These are phyloP conservation scores for Didymosphaeria variabile DNA, from an alignment of 2,329 filamentous ascomycete species.

Conservation along the genomic window DNA sequence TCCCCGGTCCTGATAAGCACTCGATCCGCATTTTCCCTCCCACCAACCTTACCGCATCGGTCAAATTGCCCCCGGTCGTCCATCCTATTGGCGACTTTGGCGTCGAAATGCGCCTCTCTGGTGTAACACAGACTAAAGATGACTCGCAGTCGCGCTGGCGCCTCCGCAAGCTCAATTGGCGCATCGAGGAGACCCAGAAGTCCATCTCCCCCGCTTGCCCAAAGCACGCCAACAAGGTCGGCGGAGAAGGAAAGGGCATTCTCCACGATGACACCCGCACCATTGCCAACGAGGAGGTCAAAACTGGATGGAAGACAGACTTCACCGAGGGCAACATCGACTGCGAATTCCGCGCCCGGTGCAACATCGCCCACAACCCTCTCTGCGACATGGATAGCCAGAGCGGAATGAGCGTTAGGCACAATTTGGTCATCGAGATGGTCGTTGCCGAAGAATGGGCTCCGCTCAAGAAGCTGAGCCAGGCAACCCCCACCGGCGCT, in stretches of 20 bases:
- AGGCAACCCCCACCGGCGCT: slow-evolving; percentile 85
- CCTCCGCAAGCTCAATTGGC: slow-evolving; percentile 90
- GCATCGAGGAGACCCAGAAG: slow-evolving; percentile 86
- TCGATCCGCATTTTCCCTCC: slow-evolving; percentile 95
- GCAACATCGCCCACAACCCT: slow-evolving; percentile 69
- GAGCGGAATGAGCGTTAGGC: slow-evolving; percentile 80
- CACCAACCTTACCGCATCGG: slow-evolving; percentile 88
- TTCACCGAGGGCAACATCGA: slow-evolving; percentile 79
- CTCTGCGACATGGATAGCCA: slow-evolving; percentile 80
- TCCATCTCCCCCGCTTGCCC: slow-evolving; percentile 81
- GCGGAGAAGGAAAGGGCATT: slow-evolving; percentile 73
- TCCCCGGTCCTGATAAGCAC: slow-evolving; percentile 82
- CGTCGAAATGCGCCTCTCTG: slow-evolving; percentile 82
- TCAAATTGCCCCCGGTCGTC: slow-evolving; percentile 82
- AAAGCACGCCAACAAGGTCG: slow-evolving; percentile 74
- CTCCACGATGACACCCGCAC: slow-evolving; percentile 78
- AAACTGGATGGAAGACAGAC: slow-evolving; percentile 89
- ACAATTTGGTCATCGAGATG: slow-evolving; percentile 90
- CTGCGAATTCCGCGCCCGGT: slow-evolving; percentile 76
- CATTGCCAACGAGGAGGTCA: slow-evolving; percentile 82
- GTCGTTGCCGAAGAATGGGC: slow-evolving; percentile 92
- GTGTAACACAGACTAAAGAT: slow-evolving; percentile 76
- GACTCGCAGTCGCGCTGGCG: slow-evolving; percentile 82
- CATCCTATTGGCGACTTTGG: slow-evolving; percentile 86
- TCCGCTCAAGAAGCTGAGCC: slow-evolving; percentile 72